Base-by-base conservation (phyloP, 768 basidiomycete species). In the Macrocybe gigantea region DNA sequence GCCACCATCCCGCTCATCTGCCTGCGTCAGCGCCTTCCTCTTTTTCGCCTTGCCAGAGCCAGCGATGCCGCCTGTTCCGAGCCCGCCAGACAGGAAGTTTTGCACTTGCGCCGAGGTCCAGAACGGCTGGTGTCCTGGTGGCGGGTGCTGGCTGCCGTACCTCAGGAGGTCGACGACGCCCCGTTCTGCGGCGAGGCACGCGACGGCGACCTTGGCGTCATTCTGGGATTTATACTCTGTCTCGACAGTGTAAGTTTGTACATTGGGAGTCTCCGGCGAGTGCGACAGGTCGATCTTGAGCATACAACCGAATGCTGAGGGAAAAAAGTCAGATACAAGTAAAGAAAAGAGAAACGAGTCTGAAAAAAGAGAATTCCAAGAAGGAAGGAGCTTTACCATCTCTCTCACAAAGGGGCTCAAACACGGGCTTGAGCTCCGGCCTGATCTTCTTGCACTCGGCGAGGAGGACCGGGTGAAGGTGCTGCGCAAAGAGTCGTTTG, bases 191-290 rank as follows among this genome's bases (percentile, higher is more conserved):
- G 83, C 85, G 2, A 63, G 61, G 46, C 68, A 70, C 1, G 73
- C 64, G 8, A 77, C 83, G 10, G 79, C 83, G 11, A 71, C 64
- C 59, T 76, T 83, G 5, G 85, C 85, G 51, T 88, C 85, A 11
- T 67, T 66, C 54, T 80, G 82, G 30, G 65, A 75, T 37, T 74
- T 69, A 58, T 83, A 85, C 49, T 78, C 71, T 7, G 66, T 59
- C 6, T 72, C 63, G 6, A 75, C 76, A 0, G 61, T 59, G 58
- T 77, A 87, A 44, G 60, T 61, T 32, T 68, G 69, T n/a, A 63
- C 53, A 44, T 75, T 67, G 1, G 64, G 67, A 14, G 63, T 41
- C 11, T 54, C 44, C 1, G 66, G 54, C 2, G 63, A 45, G 13
- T 62, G 51, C 4, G 66, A 69, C 11, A 80, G 54, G 35, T 69